Percentiles rank a stretch among this genome's conserved stretches.
Evolutionary conservation across 257 asterid species (phyloP).

Genomic region (Penstemon barbatus): DNA sequence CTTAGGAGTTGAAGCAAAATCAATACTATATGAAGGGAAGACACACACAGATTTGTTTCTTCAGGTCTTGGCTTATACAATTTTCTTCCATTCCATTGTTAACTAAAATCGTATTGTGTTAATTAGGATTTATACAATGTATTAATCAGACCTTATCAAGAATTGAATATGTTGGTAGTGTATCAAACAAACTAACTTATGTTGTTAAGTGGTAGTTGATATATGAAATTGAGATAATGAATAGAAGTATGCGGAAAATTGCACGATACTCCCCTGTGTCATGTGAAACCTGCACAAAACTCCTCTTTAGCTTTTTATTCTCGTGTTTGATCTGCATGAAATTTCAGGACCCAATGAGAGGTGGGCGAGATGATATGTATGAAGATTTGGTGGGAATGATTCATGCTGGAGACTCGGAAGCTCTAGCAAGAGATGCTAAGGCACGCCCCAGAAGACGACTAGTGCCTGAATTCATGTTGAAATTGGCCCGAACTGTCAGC

Average conservation of each 20-base stretch:
- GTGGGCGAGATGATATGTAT: slow-evolving; percentile 74
- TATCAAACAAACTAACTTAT: too few species aligned
- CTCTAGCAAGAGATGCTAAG: slow-evolving; percentile 51
- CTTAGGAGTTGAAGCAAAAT: slow-evolving; percentile 77
- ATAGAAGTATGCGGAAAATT: too few species aligned
- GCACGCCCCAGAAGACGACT: slow-evolving; percentile 76
- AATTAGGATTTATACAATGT: background rate
- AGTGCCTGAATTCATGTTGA: slow-evolving; percentile 90
- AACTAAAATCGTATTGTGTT: background rate
- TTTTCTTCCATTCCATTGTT: background rate
- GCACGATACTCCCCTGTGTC: too few species aligned
- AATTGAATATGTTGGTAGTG: too few species aligned
- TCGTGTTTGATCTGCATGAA: slow-evolving; percentile 16
- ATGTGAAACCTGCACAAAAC: too few species aligned
- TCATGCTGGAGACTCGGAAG: slow-evolving; percentile 75
- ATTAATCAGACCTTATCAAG: background rate
- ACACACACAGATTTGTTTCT: slow-evolving; percentile 92
- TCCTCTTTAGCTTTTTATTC: background rate
- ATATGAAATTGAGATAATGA: too few species aligned
- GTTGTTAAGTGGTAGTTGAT: too few species aligned
- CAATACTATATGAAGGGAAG: slow-evolving; percentile 84
- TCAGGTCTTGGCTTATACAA: slow-evolving; percentile 52
- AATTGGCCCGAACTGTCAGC: slow-evolving; percentile 64
- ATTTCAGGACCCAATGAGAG: slow-evolving; percentile 96
- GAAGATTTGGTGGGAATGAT: slow-evolving; percentile 67